Evolutionary conservation across 176 grass and related monocot genomes (phyloP).

Genomic region (Carex myosuroides): DNA sequence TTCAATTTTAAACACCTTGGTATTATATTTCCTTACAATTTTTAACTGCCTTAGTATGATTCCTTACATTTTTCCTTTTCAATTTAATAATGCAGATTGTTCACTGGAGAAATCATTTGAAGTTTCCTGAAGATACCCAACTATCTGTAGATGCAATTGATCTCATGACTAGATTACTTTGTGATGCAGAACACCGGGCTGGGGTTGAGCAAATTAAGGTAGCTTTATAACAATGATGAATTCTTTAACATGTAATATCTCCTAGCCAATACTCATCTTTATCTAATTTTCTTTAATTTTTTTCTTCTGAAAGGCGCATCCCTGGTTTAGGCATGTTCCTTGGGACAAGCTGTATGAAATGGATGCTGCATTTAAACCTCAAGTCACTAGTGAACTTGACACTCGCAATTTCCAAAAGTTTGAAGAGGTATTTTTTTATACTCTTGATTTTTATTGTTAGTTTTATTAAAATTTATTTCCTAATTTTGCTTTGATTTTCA

Average conservation of each 20-base stretch:
- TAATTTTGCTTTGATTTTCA: slow-evolving; percentile 14
- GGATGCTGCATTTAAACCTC: slow-evolving; percentile 91
- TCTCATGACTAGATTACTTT: slow-evolving; percentile 90
- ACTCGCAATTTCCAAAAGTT: slow-evolving; percentile 98
- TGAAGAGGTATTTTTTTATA: slow-evolving; percentile 62
- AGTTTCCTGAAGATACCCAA: slow-evolving; percentile 89
- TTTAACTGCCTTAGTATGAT: background rate
- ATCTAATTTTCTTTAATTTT: slow-evolving; percentile 22
- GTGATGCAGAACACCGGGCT: slow-evolving; percentile 88
- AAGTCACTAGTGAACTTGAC: slow-evolving; percentile 91
- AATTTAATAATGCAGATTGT: slow-evolving; percentile 55
- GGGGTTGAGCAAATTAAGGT: slow-evolving; percentile 98
- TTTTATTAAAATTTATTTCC: slow-evolving; percentile 21
- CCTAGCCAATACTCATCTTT: slow-evolving; percentile 9
- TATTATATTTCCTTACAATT: background rate
- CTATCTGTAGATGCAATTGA: slow-evolving; percentile 80
- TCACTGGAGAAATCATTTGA: slow-evolving; percentile 97
- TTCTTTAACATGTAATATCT: background rate
- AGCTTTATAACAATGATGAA: background rate
- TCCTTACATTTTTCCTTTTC: background rate
- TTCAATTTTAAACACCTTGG: background rate
- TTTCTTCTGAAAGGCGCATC: slow-evolving; percentile 58
- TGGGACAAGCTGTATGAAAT: slow-evolving; percentile 99
- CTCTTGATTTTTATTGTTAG: background rate
- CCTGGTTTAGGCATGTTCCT: slow-evolving; percentile 78